A percentile compares a stretch with the other conserved stretches of the same genome.
Conservation (phyloP, 495 filamentous ascomycete species). For the Penicillium mononematosum region DNA sequence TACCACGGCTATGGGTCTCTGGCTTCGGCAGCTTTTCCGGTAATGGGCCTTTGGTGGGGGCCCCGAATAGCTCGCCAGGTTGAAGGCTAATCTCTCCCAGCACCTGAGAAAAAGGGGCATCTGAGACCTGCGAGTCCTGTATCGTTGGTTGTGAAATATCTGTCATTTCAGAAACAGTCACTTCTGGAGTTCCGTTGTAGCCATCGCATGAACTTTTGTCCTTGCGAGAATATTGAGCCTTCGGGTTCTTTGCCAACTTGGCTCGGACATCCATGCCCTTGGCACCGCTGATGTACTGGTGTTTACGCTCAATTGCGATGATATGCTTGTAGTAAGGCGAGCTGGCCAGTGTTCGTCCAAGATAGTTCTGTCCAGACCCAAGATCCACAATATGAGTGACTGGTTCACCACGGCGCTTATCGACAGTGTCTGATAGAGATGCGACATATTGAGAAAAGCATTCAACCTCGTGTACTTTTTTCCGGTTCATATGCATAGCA, state of each 20-base stretch:
- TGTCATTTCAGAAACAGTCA: not conserved
- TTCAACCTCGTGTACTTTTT: constrained; percentile 89
- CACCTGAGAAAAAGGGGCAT: constrained; percentile 35
- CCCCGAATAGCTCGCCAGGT: constrained; percentile 29
- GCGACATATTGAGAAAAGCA: constrained; percentile 63
- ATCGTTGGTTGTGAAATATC: constrained; percentile 9
- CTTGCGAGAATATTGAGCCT: constrained; percentile 58
- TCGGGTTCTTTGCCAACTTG: constrained; percentile 59
- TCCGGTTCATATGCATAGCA: constrained; percentile 88
- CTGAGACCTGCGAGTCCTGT: constrained; percentile 12
- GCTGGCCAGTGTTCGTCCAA: constrained; percentile 81
- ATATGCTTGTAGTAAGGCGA: constrained; percentile 82
- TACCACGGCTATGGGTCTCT: constrained; percentile 27
- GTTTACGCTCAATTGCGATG: constrained; percentile 84
- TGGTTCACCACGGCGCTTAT: constrained; percentile 46
- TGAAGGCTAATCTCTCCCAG: constrained; percentile 39
- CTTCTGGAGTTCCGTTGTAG: constrained; percentile 28
- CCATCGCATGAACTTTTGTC: constrained; percentile 66
- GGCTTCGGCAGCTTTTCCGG: constrained; percentile 33
- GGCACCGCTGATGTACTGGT: constrained; percentile 80
- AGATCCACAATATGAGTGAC: constrained; percentile 94
- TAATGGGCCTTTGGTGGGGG: not conserved
- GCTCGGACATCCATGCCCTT: constrained; percentile 79
- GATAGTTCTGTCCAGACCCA: constrained; percentile 93
- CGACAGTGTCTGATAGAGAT: constrained; percentile 52